These are phyloP conservation scores for Ophiostoma piceae DNA, from an alignment of 2,329 filamentous ascomycete genomes.

Conservation along the genomic window DNA sequence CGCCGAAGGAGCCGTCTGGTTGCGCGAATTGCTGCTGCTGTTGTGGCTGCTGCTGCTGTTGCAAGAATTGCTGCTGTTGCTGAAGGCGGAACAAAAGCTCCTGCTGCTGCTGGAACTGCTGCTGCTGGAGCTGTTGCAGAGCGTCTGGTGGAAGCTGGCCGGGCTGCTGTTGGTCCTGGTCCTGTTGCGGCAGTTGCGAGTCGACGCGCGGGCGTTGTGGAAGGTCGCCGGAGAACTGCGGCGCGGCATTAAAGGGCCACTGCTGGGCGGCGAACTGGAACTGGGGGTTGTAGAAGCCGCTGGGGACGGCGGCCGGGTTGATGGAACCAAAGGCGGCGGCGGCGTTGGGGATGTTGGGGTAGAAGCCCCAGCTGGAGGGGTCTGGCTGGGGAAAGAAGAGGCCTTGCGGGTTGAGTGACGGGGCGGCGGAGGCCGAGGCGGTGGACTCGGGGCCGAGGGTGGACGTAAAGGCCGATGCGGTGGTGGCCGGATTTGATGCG, in stretches of 20 bases:
- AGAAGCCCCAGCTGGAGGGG: constrained; percentile 44
- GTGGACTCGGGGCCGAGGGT: constrained; percentile 8
- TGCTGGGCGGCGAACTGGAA: constrained; percentile 29
- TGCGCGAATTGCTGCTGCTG: constrained; percentile 26
- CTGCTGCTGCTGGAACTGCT: constrained; percentile 18
- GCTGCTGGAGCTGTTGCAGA: constrained; percentile 35
- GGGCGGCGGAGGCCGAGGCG: constrained; percentile 10
- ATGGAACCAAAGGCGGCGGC: constrained; percentile 37
- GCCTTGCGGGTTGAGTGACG: constrained; percentile 12
- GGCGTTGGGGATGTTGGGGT: constrained; percentile 43
- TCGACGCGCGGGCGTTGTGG: background rate
- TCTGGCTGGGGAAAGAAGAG: constrained; percentile 27
- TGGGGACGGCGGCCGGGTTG: constrained; percentile 32
- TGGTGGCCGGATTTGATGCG: constrained; percentile 4
- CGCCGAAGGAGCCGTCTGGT: constrained; percentile 22
- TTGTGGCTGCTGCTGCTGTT: constrained; percentile 11
- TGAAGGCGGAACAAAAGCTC: constrained; percentile 21
- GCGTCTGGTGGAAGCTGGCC: constrained; percentile 29
- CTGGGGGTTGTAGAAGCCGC: constrained; percentile 29
- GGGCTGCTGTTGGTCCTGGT: constrained; percentile 25
- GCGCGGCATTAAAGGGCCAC: constrained; percentile 31
- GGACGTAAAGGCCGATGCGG: constrained; percentile 29
- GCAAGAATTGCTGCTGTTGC: constrained; percentile 12
- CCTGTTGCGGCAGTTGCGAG: constrained; percentile 30
- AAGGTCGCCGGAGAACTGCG: constrained; percentile 32